These are phyloP conservation scores for Ophiostoma sp. DNA, from an alignment of 2,329 filamentous ascomycete genomes.

Conservation along the genomic window DNA sequence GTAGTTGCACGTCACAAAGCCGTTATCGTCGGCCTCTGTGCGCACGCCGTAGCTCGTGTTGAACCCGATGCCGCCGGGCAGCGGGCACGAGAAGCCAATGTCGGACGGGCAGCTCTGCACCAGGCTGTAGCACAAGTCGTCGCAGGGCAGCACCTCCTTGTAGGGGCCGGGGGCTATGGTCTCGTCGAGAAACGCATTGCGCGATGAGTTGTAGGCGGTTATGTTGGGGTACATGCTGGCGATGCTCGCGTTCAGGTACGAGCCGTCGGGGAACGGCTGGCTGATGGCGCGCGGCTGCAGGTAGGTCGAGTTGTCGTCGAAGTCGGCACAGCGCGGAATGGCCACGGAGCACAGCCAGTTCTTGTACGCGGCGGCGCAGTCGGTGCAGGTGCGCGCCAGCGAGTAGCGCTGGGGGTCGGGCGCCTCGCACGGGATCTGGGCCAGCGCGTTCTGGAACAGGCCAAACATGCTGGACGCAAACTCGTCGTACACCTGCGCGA, in stretches of 20 bases:
- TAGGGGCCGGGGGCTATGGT: conserved; percentile 78
- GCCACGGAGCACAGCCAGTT: conserved; percentile 90
- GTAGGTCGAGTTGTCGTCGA: conserved; percentile 45
- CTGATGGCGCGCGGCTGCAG: conserved; percentile 67
- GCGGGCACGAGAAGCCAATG: conserved; percentile 72
- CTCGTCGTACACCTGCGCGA: conserved; percentile 72
- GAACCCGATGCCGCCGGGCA: conserved; percentile 39
- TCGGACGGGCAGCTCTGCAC: conserved; percentile 77
- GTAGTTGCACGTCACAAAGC: conserved; percentile 52
- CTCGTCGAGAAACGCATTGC: conserved; percentile 68
- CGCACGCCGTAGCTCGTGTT: conserved; percentile 43
- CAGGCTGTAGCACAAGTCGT: conserved; percentile 79
- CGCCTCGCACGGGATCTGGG: conserved; percentile 81
- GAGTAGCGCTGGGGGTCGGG: conserved; percentile 71
- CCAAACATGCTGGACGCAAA: conserved; percentile 64
- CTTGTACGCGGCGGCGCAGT: conserved; percentile 81
- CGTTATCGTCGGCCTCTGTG: conserved; percentile 26
- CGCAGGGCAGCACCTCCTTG: conserved; percentile 85
- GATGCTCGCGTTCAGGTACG: conserved; percentile 40
- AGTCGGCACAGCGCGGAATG: conserved; percentile 89
- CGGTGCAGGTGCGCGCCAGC: conserved; percentile 65
- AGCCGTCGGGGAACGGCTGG: conserved; percentile 62
- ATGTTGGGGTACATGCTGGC: conserved; percentile 30
- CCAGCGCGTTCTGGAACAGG: conserved; percentile 75
- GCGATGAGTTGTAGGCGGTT: conserved; percentile 50